Conservation (phyloP, 2,329 filamentous ascomycete species). For the Xylaria sp. region DNA sequence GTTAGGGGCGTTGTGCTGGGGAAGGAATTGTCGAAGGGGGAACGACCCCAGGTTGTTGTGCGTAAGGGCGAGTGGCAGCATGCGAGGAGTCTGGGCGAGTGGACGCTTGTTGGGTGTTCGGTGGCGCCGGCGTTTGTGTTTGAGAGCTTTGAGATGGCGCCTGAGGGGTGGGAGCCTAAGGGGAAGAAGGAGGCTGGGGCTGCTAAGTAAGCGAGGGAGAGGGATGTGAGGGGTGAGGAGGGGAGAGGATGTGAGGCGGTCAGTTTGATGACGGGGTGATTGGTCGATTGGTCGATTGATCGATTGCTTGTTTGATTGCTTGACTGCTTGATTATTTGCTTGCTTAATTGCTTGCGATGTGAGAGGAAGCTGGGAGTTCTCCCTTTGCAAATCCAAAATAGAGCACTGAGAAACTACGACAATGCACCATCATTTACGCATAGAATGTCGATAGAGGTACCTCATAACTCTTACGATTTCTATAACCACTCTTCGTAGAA, state of each 20-base stretch:
- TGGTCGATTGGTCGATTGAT: too few species aligned
- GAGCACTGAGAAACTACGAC: too few species aligned
- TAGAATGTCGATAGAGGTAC: too few species aligned
- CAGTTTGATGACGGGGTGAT: not conserved
- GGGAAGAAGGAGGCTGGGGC: too few species aligned
- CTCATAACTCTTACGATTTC: too few species aligned
- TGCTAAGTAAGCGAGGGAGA: not conserved
- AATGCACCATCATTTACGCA: too few species aligned
- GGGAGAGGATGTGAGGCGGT: not conserved
- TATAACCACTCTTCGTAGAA: too few species aligned
- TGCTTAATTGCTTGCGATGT: slow-evolving; percentile 8
- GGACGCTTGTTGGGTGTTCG: slow-evolving; percentile 59
- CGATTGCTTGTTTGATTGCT: slow-evolving; percentile 11
- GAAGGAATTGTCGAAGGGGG: slow-evolving; percentile 52
- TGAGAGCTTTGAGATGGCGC: slow-evolving; percentile 47
- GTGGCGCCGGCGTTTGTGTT: slow-evolving; percentile 46
- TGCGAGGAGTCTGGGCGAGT: slow-evolving; percentile 57
- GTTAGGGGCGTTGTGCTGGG: slow-evolving; percentile 55
- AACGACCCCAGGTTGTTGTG: slow-evolving; percentile 58
- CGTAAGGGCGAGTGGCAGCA: slow-evolving; percentile 59
- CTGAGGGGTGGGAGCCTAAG: slow-evolving; percentile 45
- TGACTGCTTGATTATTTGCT: not conserved
- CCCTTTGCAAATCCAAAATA: too few species aligned
- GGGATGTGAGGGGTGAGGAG: not conserved
- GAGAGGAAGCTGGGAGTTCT: too few species aligned